phyloP scores from a whole-genome alignment of 805 yeast species.

The Candida montana region DNA sequence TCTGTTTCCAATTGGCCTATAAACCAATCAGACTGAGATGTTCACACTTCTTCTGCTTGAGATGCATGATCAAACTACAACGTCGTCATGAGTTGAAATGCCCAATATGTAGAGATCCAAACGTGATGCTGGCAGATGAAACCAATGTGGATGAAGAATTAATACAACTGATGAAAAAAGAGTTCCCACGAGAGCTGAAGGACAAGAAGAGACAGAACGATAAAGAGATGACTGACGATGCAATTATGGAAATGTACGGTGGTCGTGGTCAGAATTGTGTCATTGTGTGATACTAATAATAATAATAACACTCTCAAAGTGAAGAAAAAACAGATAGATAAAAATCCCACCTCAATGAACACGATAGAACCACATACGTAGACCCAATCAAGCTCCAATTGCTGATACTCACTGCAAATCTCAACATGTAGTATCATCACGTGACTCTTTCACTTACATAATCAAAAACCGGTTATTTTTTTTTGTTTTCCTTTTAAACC shows the following conservation, averaged over 20 bases:
- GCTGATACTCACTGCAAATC: too few relatives aligned
- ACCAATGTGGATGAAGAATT: constrained; percentile 51
- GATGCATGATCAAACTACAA: constrained; percentile 67
- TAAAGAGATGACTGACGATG: constrained; percentile 40
- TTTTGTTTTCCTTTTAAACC: too few relatives aligned
- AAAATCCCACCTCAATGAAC: too few relatives aligned
- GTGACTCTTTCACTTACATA: too few relatives aligned
- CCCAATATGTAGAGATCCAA: constrained; percentile 57
- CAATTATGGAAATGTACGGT: constrained; percentile 23
- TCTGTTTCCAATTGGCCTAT: constrained; percentile 64
- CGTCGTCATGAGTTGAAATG: constrained; percentile 53
- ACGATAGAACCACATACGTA: too few relatives aligned
- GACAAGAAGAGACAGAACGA: constrained; percentile 53
- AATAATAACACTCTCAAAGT: too few relatives aligned
- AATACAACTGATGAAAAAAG: constrained; percentile 46
- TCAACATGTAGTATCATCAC: too few relatives aligned
- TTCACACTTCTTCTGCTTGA: constrained; percentile 64
- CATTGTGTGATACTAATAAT: neutral
- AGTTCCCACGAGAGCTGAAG: constrained; percentile 66
- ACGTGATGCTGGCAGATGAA: constrained; percentile 53
- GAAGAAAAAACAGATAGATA: too few relatives aligned
- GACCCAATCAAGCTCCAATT: too few relatives aligned
- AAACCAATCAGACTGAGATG: constrained; percentile 65
- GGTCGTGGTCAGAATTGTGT: constrained; percentile 3
- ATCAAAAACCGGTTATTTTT: too few relatives aligned